Percentiles rank a stretch among this genome's conserved stretches.
phyloP scores from a whole-genome alignment of 768 basidiomycete species.

The Boletus sensibilis region DNA sequence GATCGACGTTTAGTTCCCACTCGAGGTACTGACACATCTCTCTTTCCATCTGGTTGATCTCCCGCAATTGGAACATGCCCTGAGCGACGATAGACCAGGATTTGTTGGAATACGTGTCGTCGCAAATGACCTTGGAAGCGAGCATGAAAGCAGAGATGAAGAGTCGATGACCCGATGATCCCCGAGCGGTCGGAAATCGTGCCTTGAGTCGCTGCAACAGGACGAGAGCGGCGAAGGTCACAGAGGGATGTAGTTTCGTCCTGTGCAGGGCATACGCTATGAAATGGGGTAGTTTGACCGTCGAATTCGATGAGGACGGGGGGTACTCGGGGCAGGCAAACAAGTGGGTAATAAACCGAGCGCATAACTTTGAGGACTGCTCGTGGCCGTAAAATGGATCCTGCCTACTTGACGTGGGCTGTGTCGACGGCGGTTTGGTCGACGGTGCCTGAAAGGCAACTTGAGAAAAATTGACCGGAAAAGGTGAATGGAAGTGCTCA shows the following conservation, averaged over 20 bases:
- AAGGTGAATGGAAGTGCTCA: slow-evolving; percentile 6
- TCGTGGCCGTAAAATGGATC: slow-evolving; percentile 62
- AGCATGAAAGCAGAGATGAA: slow-evolving; percentile 78
- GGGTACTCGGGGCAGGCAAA: slow-evolving; percentile 87
- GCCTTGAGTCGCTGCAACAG: slow-evolving; percentile 66
- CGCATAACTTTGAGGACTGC: slow-evolving; percentile 62
- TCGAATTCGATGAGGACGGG: slow-evolving; percentile 39
- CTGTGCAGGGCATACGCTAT: slow-evolving; percentile 69
- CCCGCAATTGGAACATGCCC: slow-evolving; percentile 73
- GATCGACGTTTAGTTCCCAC: slow-evolving; percentile 84
- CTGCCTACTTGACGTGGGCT: slow-evolving; percentile 23
- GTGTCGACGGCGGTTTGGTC: slow-evolving; percentile 31
- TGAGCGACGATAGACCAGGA: slow-evolving; percentile 91
- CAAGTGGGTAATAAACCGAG: slow-evolving; percentile 78
- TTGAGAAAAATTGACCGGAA: not conserved
- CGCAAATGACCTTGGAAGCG: slow-evolving; percentile 79
- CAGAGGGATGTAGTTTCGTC: slow-evolving; percentile 58
- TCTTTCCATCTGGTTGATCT: slow-evolving; percentile 81
- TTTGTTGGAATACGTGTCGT: slow-evolving; percentile 93
- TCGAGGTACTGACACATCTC: slow-evolving; percentile 88
- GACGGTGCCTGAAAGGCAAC: slow-evolving; percentile 21
- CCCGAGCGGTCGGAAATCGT: slow-evolving; percentile 73
- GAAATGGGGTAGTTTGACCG: slow-evolving; percentile 49
- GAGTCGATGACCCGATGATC: slow-evolving; percentile 68
- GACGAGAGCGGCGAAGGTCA: slow-evolving; percentile 41